These are phyloP conservation scores for Physcomitrellopsis africana DNA, from an alignment of 225 moss, liverwort and hornwort species.

Conservation along the genomic window DNA sequence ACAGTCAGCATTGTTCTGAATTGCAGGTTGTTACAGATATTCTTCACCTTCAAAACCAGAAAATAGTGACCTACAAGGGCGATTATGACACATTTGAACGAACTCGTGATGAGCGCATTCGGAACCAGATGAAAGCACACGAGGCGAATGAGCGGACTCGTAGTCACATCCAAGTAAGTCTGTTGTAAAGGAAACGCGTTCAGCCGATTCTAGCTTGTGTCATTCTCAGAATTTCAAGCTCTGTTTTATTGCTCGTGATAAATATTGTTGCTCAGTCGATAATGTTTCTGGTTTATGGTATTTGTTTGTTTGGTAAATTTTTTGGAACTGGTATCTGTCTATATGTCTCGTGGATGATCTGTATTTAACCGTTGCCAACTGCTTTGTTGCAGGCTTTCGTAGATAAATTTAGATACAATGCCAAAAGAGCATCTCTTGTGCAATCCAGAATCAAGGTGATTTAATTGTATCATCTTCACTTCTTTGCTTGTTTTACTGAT, in stretches of 20 bases:
- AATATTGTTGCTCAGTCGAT: not conserved
- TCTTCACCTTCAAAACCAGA: slow-evolving; percentile 84
- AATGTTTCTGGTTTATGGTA: not conserved
- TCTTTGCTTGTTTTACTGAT: slow-evolving; percentile 13
- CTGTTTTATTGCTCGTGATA: not conserved
- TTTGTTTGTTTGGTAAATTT: slow-evolving; percentile 19
- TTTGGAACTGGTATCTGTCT: slow-evolving; percentile 14
- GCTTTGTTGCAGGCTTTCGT: slow-evolving; percentile 84
- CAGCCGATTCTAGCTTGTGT: not conserved
- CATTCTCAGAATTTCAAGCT: not conserved
- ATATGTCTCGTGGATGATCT: slow-evolving; percentile 18
- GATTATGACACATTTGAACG: slow-evolving; percentile 97
- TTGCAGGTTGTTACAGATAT: slow-evolving; percentile 97
- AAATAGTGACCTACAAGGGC: slow-evolving; percentile 92
- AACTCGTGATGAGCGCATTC: slow-evolving; percentile 91
- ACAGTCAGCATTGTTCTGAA: slow-evolving; percentile 4
- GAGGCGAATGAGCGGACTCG: slow-evolving; percentile 98
- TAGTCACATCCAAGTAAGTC: slow-evolving; percentile 81
- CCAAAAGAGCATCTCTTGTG: slow-evolving; percentile 95
- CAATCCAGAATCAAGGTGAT: slow-evolving; percentile 98
- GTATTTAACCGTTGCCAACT: slow-evolving; percentile 29
- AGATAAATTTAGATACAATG: slow-evolving; percentile 98
- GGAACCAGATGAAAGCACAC: slow-evolving; percentile 97
- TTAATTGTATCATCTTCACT: not conserved
- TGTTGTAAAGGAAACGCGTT: slow-evolving; percentile 4